Evolutionary conservation across 2,329 filamentous ascomycete species (phyloP).

Genomic region (Fusarium staphyleae): DNA sequence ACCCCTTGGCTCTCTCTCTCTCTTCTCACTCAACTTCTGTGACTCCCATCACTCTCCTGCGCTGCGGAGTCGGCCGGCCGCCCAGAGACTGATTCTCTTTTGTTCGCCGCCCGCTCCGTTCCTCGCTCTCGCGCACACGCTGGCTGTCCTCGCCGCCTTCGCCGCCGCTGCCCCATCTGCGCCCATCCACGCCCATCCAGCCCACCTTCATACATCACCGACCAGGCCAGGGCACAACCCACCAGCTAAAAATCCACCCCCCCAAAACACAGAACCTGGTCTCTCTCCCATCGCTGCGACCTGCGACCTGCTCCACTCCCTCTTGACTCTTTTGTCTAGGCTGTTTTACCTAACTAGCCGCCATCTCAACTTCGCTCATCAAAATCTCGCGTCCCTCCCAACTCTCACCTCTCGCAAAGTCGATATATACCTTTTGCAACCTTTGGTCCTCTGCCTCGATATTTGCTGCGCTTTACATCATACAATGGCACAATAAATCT

Average conservation of each 20-base stretch:
- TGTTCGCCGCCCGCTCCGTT: constrained; percentile 27
- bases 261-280: constrained; percentile 39
- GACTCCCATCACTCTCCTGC: constrained; percentile 5
- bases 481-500: constrained; percentile 41
- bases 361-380: constrained; percentile 34
- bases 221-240: constrained; percentile 37
- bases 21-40: constrained; percentile 1
- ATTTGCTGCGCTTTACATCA: constrained; percentile 15
- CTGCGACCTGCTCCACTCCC: constrained; percentile 32
- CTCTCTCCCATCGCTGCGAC: constrained; percentile 22
- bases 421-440: neutral
- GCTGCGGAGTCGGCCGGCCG: constrained; percentile 14
- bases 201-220: constrained; percentile 41
- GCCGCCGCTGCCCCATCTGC: constrained; percentile 22
- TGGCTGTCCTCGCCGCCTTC: constrained; percentile 16
- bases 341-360: constrained; percentile 33
- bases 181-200: too few relatives aligned
- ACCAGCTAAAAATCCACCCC: constrained; percentile 37
- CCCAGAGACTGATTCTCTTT: constrained; percentile 4
- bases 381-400: constrained; percentile 21
- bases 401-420: constrained; percentile 1
- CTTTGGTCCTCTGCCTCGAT: constrained; percentile 8
- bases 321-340: constrained; percentile 31
- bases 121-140: constrained; percentile 23
- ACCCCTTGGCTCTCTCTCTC: neutral